These are phyloP conservation scores for Stephania yunnanensis DNA, from an alignment of 164 flowering plant genomes.

Conservation along the genomic window DNA sequence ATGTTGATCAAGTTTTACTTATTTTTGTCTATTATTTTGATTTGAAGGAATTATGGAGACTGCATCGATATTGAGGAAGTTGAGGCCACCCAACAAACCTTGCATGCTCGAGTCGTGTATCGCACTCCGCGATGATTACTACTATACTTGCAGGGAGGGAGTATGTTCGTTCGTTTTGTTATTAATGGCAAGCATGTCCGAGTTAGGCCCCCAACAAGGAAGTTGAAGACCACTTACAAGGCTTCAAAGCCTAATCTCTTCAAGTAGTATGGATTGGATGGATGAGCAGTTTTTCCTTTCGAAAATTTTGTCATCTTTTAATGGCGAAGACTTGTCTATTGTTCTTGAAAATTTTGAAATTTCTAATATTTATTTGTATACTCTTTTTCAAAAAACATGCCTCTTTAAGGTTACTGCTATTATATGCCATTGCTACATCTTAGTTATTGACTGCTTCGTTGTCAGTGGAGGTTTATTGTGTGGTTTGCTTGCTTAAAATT, in stretches of 20 bases:
- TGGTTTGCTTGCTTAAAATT: background rate
- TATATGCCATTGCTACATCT: background rate
- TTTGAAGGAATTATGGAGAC: too few species aligned
- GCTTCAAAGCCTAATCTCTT: constrained; percentile 25
- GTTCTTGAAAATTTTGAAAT: background rate
- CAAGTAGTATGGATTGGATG: constrained; percentile 8
- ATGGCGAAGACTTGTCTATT: background rate
- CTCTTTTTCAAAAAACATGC: background rate
- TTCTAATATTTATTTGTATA: background rate
- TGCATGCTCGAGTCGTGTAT: too few species aligned
- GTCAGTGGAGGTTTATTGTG: background rate
- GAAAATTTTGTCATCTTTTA: background rate
- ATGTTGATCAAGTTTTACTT: too few species aligned
- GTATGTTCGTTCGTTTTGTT: too few species aligned
- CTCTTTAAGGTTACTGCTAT: background rate
- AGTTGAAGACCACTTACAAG: constrained; percentile 27
- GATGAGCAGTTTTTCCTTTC: background rate
- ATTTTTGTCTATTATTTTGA: too few species aligned
- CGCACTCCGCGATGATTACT: too few species aligned
- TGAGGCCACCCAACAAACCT: too few species aligned
- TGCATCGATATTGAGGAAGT: too few species aligned
- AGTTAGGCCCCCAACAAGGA: constrained; percentile 25
- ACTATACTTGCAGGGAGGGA: too few species aligned
- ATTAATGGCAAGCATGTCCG: too few species aligned
- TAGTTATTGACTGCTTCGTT: background rate